These are phyloP conservation scores for Pseudisothecium myosuroides DNA, from an alignment of 225 moss, liverwort and hornwort species.

Conservation along the genomic window DNA sequence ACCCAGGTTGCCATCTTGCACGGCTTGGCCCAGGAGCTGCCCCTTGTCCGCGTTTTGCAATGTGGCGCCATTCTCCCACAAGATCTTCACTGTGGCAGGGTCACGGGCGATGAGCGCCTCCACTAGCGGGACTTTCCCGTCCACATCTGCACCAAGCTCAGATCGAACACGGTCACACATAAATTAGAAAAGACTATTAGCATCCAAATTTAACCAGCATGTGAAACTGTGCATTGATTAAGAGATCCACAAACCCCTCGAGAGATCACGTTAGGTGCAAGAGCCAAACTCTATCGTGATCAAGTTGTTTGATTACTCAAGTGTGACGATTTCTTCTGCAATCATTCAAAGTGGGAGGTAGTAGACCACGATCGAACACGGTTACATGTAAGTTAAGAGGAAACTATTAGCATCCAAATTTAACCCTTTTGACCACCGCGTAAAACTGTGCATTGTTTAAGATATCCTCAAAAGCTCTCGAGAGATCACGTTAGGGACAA, in stretches of 20 bases:
- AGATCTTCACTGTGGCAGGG: constrained; percentile 35
- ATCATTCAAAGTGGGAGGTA: not conserved
- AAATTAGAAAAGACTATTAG: not conserved
- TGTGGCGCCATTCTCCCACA: constrained; percentile 61
- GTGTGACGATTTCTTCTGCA: not conserved
- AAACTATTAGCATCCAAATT: not conserved
- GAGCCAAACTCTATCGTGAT: not conserved
- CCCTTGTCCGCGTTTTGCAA: constrained; percentile 41
- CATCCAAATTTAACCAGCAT: not conserved
- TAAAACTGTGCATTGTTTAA: not conserved
- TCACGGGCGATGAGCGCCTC: constrained; percentile 55
- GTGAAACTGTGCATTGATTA: not conserved
- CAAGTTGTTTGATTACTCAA: not conserved
- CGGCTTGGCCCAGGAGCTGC: constrained; percentile 42
- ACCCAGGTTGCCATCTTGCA: constrained; percentile 28
- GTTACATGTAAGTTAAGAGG: not conserved
- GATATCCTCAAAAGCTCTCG: not conserved
- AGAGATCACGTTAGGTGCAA: not conserved
- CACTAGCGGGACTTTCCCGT: constrained; percentile 59
- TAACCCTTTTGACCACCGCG: not conserved
- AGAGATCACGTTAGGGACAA: not conserved
- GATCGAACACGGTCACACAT: not conserved
- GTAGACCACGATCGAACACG: not conserved
- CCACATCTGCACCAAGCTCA: constrained; percentile 46
- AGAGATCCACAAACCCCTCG: not conserved